Evolutionary conservation across 2,329 filamentous ascomycete species (phyloP).

Genomic region (Penicillium olsonii): DNA sequence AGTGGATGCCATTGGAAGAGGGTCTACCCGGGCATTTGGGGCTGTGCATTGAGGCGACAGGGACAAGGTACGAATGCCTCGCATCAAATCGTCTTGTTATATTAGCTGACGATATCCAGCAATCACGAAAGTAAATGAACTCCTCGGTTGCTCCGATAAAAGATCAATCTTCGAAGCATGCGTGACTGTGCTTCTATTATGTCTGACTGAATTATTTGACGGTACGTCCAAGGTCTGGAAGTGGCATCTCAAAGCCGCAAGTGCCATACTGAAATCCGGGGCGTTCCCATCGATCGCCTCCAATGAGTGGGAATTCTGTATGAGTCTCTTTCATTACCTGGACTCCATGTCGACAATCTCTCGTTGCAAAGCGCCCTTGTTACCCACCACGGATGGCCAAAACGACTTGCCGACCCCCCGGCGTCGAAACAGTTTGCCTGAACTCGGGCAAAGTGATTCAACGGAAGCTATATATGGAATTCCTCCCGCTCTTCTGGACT

Average conservation of each 20-base stretch:
- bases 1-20: constrained; percentile 33
- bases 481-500: constrained; percentile 24
- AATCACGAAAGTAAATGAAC: constrained; percentile 23
- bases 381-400: constrained; percentile 19
- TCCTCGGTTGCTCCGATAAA: constrained; percentile 20
- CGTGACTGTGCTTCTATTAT: constrained; percentile 44
- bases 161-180: constrained; percentile 44
- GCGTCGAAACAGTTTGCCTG: constrained; percentile 10
- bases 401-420: constrained; percentile 19
- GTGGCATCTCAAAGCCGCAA: constrained; percentile 47
- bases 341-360: constrained; percentile 35
- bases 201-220: constrained; percentile 48
- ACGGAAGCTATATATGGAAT: constrained; percentile 25
- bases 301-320: constrained; percentile 38
- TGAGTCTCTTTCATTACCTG: constrained; percentile 42
- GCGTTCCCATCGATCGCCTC: constrained; percentile 27
- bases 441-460: constrained; percentile 7
- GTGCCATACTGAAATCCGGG: constrained; percentile 38
- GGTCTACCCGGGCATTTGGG: constrained; percentile 30
- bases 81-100: not conserved
- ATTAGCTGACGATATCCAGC: constrained; percentile 14
- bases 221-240: constrained; percentile 47
- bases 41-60: constrained; percentile 26
- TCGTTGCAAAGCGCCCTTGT: constrained; percentile 29
- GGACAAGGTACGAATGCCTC: constrained; percentile 20